A percentile compares a stretch with the other conserved stretches of the same genome.
These are phyloP conservation scores for Yarrowia divulgata DNA, from an alignment of 805 yeast genomes.

Conservation along the genomic window DNA sequence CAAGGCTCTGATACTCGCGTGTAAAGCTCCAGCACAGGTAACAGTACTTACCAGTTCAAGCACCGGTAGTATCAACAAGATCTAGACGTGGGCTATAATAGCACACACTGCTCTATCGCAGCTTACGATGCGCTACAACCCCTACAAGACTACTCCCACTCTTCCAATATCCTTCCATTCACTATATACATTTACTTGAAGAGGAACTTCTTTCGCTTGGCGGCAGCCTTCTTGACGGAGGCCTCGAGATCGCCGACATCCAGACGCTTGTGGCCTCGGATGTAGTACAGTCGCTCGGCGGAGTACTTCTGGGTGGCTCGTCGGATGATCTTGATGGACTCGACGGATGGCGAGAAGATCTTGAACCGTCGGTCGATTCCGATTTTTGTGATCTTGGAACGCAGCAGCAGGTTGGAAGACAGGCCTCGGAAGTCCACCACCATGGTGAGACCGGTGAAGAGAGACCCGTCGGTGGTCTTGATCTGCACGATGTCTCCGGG, in stretches of 20 bases:
- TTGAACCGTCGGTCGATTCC: slow-evolving; percentile 88
- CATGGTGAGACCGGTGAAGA: slow-evolving; percentile 78
- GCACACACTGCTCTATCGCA: too few relatives aligned
- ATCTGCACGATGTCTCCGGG: slow-evolving; percentile 86
- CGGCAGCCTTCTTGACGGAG: slow-evolving; percentile 45
- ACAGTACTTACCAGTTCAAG: too few relatives aligned
- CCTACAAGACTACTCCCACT: neutral
- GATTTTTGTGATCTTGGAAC: slow-evolving; percentile 82
- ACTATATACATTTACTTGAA: slow-evolving; percentile 40
- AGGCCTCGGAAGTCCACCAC: slow-evolving; percentile 75
- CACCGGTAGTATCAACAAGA: too few relatives aligned
- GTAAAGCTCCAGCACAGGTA: too few relatives aligned
- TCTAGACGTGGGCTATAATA: too few relatives aligned
- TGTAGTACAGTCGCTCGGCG: slow-evolving; percentile 88
- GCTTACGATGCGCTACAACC: too few relatives aligned
- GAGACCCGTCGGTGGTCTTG: slow-evolving; percentile 63
- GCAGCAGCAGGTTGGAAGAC: slow-evolving; percentile 76
- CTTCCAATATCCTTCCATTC: slow-evolving; percentile 22
- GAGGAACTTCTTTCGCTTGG: slow-evolving; percentile 41
- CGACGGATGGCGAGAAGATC: slow-evolving; percentile 77
- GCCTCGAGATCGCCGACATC: slow-evolving; percentile 49
- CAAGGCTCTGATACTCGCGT: too few relatives aligned
- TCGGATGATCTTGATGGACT: slow-evolving; percentile 77
- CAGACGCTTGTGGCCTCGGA: slow-evolving; percentile 63
- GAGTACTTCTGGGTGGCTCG: slow-evolving; percentile 74